Evolutionary conservation across 2,329 filamentous ascomycete species (phyloP), one percentile per base, ranked within the genome.

Genomic region (Ilyonectria mors-panacis): DNA sequence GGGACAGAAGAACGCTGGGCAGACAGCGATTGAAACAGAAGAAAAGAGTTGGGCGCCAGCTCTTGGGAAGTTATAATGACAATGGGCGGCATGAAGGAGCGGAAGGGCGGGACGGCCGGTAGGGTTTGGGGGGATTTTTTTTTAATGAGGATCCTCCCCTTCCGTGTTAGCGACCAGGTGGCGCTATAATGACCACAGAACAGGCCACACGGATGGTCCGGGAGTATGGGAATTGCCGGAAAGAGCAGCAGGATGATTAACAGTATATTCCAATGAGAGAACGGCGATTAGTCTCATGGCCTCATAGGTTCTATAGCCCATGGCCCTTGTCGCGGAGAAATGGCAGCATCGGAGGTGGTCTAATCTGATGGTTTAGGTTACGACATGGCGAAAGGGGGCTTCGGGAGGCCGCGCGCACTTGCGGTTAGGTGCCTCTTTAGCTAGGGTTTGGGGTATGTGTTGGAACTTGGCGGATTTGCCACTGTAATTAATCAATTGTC

Each of bases 61-160:
- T 47, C 59, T 56, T 37, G 19, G 21, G 33, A 50, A 55, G 39
- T 59, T 67, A 60, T 60, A 67, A 37, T 33, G 44, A 23, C 28
- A 21, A 23, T 58, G 33, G 58, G 6, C 6, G 26, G 28, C 48
- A 57, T 63, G 56, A 42, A 63, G 47, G 47, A 51, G 30, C 59
- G 68, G 59, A 68, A 68, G 63, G 59, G 59, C 61, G 58, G 63
- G 62, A 68, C 55, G 66, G 66, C 50, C 65, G 64, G 64, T 74
- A 76, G 73, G 74, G 74, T 70, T 75, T 67, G 64, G 62, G 69
- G 66, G 63, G 64, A 59, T 65, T 70, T 63, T 73, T 76, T 76
- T 75, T 72, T 73, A 76, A 76, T 76, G 75, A 76, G 74, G 74
- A 71, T 71, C 68, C 76, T 76, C 75, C 73, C 67, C 72, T 68